A percentile compares a stretch with the other conserved stretches of the same genome.
Conservation (phyloP, 257 asterid genomes). For the Solanum medicagineum region DNA sequence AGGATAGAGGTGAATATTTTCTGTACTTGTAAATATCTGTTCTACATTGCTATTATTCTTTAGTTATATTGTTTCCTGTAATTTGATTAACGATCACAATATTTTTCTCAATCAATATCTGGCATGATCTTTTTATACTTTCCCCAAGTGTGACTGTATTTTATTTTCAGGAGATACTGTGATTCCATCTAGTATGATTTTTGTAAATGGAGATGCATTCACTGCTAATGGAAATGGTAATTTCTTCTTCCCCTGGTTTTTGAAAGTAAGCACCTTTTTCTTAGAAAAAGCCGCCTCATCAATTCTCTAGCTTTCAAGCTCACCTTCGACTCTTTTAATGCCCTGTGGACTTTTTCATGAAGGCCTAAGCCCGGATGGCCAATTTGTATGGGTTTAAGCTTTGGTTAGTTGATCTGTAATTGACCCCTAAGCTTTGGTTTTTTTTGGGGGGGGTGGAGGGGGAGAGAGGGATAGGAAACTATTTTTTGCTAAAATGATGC, state of each 20-base stretch:
- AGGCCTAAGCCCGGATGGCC: neutral
- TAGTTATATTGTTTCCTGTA: neutral
- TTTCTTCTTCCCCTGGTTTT: neutral
- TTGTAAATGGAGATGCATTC: constrained; percentile 7
- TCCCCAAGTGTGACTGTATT: neutral
- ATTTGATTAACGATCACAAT: neutral
- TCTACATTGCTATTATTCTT: neutral
- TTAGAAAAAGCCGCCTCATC: neutral
- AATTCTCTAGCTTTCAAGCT: neutral
- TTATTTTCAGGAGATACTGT: neutral
- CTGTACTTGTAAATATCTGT: neutral
- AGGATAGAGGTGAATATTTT: neutral
- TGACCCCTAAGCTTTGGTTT: neutral
- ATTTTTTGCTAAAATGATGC: no score
- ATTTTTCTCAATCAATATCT: neutral
- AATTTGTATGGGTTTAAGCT: neutral
- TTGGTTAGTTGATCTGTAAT: neutral
- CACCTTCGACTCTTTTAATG: neutral
- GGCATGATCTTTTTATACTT: neutral
- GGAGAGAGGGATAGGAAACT: no score
- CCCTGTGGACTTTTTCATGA: neutral
- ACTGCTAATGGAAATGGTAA: constrained; percentile 25
- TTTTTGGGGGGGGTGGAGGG: no score
- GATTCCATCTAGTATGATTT: neutral
- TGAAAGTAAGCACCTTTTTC: neutral